Base-by-base conservation (phyloP, 2,329 filamentous ascomycete species). In the Pseudocercospora eumusae region DNA sequence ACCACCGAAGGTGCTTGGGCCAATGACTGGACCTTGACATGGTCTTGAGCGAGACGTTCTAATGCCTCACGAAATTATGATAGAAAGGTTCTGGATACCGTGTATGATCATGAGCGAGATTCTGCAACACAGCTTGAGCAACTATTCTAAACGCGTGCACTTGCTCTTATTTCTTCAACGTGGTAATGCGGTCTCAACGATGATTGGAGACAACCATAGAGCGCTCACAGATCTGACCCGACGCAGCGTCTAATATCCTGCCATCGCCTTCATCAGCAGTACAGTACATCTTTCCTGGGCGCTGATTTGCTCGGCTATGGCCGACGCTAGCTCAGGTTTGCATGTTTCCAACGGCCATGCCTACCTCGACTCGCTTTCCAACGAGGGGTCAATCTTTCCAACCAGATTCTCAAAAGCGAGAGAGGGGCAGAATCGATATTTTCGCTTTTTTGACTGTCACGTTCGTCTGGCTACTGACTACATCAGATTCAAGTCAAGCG, bases 1-100 rank as follows among this genome's bases (percentile, higher is more conserved):
- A 87, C 85, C 0, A 65, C 69, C 0, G 64, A 70, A 2, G 86
- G 86, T 4, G 85, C 85, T 15, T 90, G 85, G 83, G 75, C 70
- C 27, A 66, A 72, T 21, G 79, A 83, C 64, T 89, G 86, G 86
- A 78, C 79, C 8, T 70, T 88, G 69, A 80, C 74, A 54, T 88
- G 84, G 85, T 62, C 62, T 21, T 71, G 56, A 68, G 45, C 15
- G 6, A 21, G 10, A 27, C 2, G 4, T 21, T 36, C 7, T 31
- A 4, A 40, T 21, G 28, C 31, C 52, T 33, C 11, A 54, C 28
- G 52, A 54, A 54, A 20, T 54, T 20, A 54, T 40, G 52, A 36
- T 33, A 33, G 52, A 54, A 54, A 33, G 40, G 52, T 54, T 36
- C n/a, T 54, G 40, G 47, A 52, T 31, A 28, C 47, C 47, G 4